Conservation (phyloP, 768 basidiomycete species). For the Gymnopilus junonius region DNA sequence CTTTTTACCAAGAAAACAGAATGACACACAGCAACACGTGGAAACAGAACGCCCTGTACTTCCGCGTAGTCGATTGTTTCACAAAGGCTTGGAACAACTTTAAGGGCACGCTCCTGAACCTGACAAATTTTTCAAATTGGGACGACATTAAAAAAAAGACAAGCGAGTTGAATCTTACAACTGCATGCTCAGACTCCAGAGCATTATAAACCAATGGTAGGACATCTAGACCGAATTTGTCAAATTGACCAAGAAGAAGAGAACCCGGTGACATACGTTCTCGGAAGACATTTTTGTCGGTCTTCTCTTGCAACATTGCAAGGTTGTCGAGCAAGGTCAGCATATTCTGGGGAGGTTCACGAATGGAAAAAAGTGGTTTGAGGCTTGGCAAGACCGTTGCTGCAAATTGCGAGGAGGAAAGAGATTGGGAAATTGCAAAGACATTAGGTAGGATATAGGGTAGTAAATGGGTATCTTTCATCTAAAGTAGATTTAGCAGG, state of each 20-base stretch:
- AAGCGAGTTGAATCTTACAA: constrained; percentile 47
- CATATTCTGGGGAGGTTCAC: constrained; percentile 98
- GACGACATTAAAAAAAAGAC: not conserved
- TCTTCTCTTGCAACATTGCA: constrained; percentile 85
- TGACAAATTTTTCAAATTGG: constrained; percentile 28
- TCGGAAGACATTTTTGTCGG: constrained; percentile 81
- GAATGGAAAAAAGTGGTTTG: constrained; percentile 87
- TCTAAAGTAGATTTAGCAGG: constrained; percentile 42
- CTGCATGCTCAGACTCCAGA: constrained; percentile 91
- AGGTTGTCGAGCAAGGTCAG: constrained; percentile 91
- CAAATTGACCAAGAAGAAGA: not conserved
- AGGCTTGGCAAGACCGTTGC: constrained; percentile 82
- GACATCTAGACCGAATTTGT: constrained; percentile 64
- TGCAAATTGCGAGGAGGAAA: constrained; percentile 83
- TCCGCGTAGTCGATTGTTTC: constrained; percentile 96
- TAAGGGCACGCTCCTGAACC: constrained; percentile 93
- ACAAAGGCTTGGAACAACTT: constrained; percentile 83
- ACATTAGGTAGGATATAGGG: constrained; percentile 97
- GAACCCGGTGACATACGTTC: constrained; percentile 69
- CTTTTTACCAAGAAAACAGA: not conserved
- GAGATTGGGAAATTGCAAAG: constrained; percentile 80
- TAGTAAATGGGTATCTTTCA: constrained; percentile 92
- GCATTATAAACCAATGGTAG: constrained; percentile 95
- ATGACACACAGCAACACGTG: constrained; percentile 87
- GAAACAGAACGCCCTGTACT: constrained; percentile 88